These are phyloP conservation scores for Thermomyces lanuginosus DNA, from an alignment of 2,329 filamentous ascomycete species.

Conservation along the genomic window DNA sequence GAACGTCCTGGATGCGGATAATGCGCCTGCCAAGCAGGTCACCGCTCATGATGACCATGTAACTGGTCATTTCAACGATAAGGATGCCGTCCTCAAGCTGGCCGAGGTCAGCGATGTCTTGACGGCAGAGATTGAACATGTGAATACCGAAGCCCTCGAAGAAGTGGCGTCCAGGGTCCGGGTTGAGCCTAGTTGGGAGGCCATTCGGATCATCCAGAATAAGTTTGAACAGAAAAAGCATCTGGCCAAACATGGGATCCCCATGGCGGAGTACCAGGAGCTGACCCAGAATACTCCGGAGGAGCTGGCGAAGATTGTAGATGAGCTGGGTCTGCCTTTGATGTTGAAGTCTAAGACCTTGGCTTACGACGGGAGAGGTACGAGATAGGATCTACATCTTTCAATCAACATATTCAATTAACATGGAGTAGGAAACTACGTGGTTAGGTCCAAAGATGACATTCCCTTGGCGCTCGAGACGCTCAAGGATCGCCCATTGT, in stretches of 20 bases:
- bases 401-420: not conserved
- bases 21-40: slow-evolving; percentile 71
- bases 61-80: slow-evolving; percentile 74
- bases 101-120: slow-evolving; percentile 62
- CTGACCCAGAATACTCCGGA: slow-evolving; percentile 43
- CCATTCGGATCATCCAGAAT: slow-evolving; percentile 78
- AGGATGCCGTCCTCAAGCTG: slow-evolving; percentile 61
- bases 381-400: slow-evolving; percentile 15
- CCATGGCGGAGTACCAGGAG: slow-evolving; percentile 54
- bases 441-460: slow-evolving; percentile 42
- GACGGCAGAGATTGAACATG: slow-evolving; percentile 90
- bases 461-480: slow-evolving; percentile 51
- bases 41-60: slow-evolving; percentile 60
- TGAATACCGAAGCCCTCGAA: slow-evolving; percentile 77
- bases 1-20: slow-evolving; percentile 60
- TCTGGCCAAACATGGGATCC: slow-evolving; percentile 49
- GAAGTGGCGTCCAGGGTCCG: slow-evolving; percentile 54
- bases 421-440: slow-evolving; percentile 41
- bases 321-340: slow-evolving; percentile 59
- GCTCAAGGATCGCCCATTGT: slow-evolving; percentile 54
- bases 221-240: slow-evolving; percentile 84
- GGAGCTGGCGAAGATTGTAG: slow-evolving; percentile 47
- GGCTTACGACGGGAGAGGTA: slow-evolving; percentile 78
- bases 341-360: slow-evolving; percentile 87
- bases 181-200: slow-evolving; percentile 70